Base-by-base conservation (phyloP, 2,329 filamentous ascomycete genomes). In the Myriangium duriaei region DNA sequence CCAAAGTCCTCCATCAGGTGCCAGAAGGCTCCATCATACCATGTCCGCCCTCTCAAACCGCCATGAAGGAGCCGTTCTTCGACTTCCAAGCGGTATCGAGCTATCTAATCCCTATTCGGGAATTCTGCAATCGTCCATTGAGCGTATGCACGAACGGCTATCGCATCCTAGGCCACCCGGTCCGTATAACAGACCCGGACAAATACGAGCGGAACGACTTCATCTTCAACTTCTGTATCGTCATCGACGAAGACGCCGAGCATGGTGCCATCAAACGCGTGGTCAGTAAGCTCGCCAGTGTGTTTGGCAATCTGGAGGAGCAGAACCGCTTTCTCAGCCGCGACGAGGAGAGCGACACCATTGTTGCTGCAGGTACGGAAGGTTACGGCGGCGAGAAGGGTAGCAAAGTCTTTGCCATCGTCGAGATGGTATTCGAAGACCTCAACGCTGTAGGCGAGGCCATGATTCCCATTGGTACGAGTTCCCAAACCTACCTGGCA, bases 381-480 rank as follows among this genome's bases (percentile, higher is more conserved):
- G 46, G 43, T 10, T 55, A 56, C 41, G 51, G 51, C 5, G 49
- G 46, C 9, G 32, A 40, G 12, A 42, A 44, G 12, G 47, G 49
- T 1, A 51, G 49, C 10, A 68, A 69, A 55, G 69, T 70, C 35
- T 79, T 64, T 63, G 83, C 58, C 65, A 73, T 79, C 3, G 92
- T 94, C 52, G 82, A 88, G 64, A 84, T 81, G 48, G 62, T 98
- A 47, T 69, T 96, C 49, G 86, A 95, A 61, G 87, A 98, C 56
- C 56, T 98, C 49, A 95, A 96, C 55, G 92, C 92, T 51, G 98
- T 95, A 54, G 87, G 84, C 54, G 91, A 98, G 64, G 94, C 87
- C 68, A 94, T 94, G 87, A 94, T 95, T 52, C 87, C 87, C 0
- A 88, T 95, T 46, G 83, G 83, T 87, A 63, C 46, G 73, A 65